Evolutionary conservation across 2,329 filamentous ascomycete genomes (phyloP).

Genomic region (Diaporthe sp.): DNA sequence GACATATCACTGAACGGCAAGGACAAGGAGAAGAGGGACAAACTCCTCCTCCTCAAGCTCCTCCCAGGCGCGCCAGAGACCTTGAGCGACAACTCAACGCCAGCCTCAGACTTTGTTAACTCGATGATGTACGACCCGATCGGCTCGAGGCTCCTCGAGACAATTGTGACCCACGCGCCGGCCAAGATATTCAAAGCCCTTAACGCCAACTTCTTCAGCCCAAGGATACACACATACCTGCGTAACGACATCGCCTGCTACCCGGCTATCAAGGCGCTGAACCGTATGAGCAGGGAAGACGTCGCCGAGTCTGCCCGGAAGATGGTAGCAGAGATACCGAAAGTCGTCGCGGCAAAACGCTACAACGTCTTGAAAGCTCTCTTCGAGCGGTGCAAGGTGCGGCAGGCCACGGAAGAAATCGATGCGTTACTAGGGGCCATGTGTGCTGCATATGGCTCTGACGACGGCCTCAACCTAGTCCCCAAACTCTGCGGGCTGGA

Average conservation of each 20-base stretch:
- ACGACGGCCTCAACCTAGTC: slow-evolving; percentile 61
- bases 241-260: slow-evolving; percentile 94
- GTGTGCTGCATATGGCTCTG: slow-evolving; percentile 61
- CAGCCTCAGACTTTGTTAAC: slow-evolving; percentile 83
- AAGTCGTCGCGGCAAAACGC: slow-evolving; percentile 80
- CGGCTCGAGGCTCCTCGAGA: slow-evolving; percentile 91
- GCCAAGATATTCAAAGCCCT: slow-evolving; percentile 93
- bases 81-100: slow-evolving; percentile 79
- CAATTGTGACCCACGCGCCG: slow-evolving; percentile 83
- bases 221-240: slow-evolving; percentile 83
- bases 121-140: slow-evolving; percentile 91
- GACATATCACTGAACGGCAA: slow-evolving; percentile 84
- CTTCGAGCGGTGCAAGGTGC: slow-evolving; percentile 84
- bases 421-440: slow-evolving; percentile 67
- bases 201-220: slow-evolving; percentile 84
- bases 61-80: slow-evolving; percentile 82
- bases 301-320: slow-evolving; percentile 79
- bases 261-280: slow-evolving; percentile 85
- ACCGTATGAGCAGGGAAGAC: slow-evolving; percentile 89
- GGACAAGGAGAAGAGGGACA: slow-evolving; percentile 74
- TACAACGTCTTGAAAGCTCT: slow-evolving; percentile 85
- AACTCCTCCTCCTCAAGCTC: slow-evolving; percentile 74
- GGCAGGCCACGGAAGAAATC: slow-evolving; percentile 51
- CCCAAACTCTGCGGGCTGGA: slow-evolving; percentile 65
- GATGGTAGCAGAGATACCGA: slow-evolving; percentile 80